Evolutionary conservation across 1,284 basidiomycete species (phyloP).

Genomic region (Naganishia liquefaciens): DNA sequence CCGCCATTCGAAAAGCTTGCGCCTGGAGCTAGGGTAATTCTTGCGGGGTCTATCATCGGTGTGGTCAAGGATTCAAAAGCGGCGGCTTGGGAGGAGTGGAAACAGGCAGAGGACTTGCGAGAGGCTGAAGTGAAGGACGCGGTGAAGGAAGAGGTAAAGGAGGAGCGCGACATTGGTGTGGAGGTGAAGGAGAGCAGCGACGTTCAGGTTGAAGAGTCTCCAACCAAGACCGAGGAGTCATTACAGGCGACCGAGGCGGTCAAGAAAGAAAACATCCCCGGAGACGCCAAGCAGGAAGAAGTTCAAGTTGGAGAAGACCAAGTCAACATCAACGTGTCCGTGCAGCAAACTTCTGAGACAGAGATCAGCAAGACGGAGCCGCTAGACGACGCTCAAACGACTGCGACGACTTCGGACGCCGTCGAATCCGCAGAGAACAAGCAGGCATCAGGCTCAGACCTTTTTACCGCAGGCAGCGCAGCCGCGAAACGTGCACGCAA

Average conservation of each 20-base stretch:
- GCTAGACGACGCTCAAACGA: background rate
- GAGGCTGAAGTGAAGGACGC: constrained; percentile 9
- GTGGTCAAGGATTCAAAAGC: constrained; percentile 50
- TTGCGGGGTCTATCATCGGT: constrained; percentile 54
- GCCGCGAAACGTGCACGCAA: constrained; percentile 10
- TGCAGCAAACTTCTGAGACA: background rate
- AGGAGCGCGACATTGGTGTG: background rate
- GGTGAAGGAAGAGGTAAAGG: constrained; percentile 14
- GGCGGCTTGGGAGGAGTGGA: constrained; percentile 44
- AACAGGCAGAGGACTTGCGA: constrained; percentile 17
- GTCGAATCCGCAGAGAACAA: background rate
- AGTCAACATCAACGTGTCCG: background rate
- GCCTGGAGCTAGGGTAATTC: constrained; percentile 41
- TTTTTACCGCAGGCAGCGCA: background rate
- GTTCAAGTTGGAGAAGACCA: background rate
- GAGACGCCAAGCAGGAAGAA: background rate
- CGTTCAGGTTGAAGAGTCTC: background rate
- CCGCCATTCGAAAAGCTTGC: constrained; percentile 49
- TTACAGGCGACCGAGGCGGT: background rate
- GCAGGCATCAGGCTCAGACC: background rate
- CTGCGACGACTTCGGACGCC: background rate
- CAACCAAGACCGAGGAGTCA: background rate
- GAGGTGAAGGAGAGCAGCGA: background rate
- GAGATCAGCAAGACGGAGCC: background rate
- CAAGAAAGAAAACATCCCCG: background rate